Base-by-base conservation (phyloP, 192 early-diverging fungal species). In the Coemansia sp. region DNA sequence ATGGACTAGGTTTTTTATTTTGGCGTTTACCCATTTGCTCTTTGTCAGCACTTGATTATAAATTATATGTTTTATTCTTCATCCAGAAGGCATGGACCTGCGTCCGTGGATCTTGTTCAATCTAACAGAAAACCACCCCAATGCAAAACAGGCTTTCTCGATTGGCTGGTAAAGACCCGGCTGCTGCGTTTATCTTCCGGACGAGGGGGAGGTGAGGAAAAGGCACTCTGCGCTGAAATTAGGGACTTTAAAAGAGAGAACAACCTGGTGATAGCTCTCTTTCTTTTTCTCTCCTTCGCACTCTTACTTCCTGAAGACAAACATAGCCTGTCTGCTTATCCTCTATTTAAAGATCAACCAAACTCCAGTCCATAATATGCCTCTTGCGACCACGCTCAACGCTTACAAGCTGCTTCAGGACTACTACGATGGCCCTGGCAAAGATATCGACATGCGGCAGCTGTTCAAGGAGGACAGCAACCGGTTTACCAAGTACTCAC, bases 361-460 rank as follows among this genome's bases (percentile, higher is more conserved):
- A 39, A 25, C 20, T 51, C 16, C 45, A 58, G 56, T 37, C 37
- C 23, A 63, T 18, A 39, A n/a, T n/a, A 93, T 93, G 92, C 85
- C 87, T 53, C 82, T 88, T 59, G 87, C 89, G 40, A 91, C 87
- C 70, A 86, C 90, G 61, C 90, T 94, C 72, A 63, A 75, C 26
- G 81, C 92, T 64, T 99, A 96, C 93, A 82, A 92, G 72, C 86
- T 85, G n/a, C 90, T 99, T 52, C 91, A 97, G 85, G 81, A 72
- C 30, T 91, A 97, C 81, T 96, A 95, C 76, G 88, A 95, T 69
- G 55, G 84, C 4, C 70, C 75, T 2, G 95, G 90, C 65, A 91
- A 90, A 71, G 59, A 84, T 31, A 80, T 92, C 60, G 82, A 90
- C 55, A 85, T 98, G 70, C 89, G 89, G 74, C 77, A 92, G 48